Evolutionary conservation across 345 rosid species (phyloP), one percentile per base, ranked within the genome.

Genomic region (Acer campestre): DNA sequence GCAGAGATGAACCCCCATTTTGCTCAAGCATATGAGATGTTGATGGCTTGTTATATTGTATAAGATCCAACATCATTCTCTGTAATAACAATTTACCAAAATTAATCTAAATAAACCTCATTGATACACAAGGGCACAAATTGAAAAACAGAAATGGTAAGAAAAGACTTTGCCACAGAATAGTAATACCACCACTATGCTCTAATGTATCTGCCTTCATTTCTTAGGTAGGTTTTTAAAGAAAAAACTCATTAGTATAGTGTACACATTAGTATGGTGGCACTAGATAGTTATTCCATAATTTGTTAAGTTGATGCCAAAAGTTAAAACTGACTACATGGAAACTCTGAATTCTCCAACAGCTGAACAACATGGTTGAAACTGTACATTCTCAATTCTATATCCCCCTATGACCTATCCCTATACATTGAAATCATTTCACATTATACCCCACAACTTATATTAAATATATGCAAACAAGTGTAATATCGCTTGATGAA

Each of bases 51-150:
- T 51, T 70, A 78, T 90, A 87, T 38, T 53, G 70, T 65, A 95
- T 25, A 7, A 93, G 86, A 73, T 88, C 86, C 85, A 91, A 13
- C 92, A 93, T 86, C 86, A 95, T 85, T 82, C 87, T 90, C 98
- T 93, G 87, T 18, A 67, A 59, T 59, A 27, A 73, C 22, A 75
- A 75, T 42, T 59, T 44, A 75, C 31, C 20, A 49, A 44, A 76
- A 73, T 38, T 12, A 18, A 63, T 46, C 40, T 18, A 70, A 63
- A 61, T 59, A 16, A 71, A 44, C 20, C 9, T 48, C 62, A 2
- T 16, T 12, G 20, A 22, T 42, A 14, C 58, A 27, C 14, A 46
- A 66, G 20, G 16, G 29, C 1, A 61, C 16, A 58, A 42, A 16
- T 62, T 31, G 31, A 13, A 38, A 62, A 25, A 27, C 2, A 18